These are phyloP conservation scores for Calvatia gigantea DNA, from an alignment of 768 basidiomycete species.

Conservation along the genomic window DNA sequence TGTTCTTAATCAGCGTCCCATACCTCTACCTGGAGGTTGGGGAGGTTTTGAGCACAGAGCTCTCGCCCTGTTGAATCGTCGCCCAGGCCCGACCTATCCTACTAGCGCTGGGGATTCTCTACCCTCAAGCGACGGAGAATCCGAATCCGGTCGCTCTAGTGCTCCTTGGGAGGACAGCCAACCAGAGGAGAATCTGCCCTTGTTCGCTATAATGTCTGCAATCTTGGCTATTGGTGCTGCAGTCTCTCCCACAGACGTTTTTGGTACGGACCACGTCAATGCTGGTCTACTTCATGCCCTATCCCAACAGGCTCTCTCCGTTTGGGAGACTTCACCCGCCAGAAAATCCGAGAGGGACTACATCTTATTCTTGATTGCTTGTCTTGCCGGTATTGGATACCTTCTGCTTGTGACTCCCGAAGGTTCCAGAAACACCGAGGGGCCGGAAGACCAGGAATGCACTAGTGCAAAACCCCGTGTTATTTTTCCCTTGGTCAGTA, in stretches of 20 bases:
- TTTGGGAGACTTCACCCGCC: conserved; percentile 28
- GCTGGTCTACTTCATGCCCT: conserved; percentile 33
- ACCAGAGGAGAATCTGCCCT: conserved; percentile 27
- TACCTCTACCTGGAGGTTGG: conserved; percentile 21
- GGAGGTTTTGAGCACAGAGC: conserved; percentile 1
- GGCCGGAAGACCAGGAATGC: conserved; percentile 4
- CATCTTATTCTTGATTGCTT: conserved; percentile 46
- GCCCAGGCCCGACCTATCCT: conserved; percentile 47
- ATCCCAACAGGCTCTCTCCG: conserved; percentile 32
- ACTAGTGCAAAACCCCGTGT: conserved; percentile 1
- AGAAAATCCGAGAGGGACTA: conserved; percentile 24
- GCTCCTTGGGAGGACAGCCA: neutral
- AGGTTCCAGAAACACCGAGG: neutral
- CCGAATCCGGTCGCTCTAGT: neutral
- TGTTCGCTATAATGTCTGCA: conserved; percentile 59
- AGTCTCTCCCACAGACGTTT: conserved; percentile 10
- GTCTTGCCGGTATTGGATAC: conserved; percentile 50
- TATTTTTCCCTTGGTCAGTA: conserved; percentile 30
- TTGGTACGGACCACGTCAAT: conserved; percentile 13
- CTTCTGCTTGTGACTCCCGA: conserved; percentile 22
- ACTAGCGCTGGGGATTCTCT: conserved; percentile 30
- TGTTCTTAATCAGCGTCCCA: conserved; percentile 22
- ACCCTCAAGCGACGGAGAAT: conserved; percentile 11
- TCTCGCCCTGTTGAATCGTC: neutral
- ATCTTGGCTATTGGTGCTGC: conserved; percentile 56